A percentile compares a stretch with the other conserved stretches of the same genome.
Evolutionary conservation across 1,139 yeast genomes (phyloP).

Genomic region (Blastobotrys indianensis): DNA sequence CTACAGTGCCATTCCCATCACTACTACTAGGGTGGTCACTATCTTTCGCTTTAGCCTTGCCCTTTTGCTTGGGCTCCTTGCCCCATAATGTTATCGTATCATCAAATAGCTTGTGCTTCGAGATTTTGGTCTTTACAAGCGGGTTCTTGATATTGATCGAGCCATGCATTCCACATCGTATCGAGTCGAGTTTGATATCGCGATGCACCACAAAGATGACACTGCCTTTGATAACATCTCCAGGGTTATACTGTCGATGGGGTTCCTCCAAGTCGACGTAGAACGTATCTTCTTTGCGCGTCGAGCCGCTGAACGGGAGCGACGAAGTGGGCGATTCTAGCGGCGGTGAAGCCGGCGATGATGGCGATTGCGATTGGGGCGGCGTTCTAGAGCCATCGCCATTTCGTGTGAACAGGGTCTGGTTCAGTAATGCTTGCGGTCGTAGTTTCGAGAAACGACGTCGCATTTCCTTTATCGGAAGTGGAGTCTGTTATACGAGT

Average conservation of each 20-base stretch:
- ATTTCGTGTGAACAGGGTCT: not conserved
- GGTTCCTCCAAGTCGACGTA: slow-evolving; percentile 67
- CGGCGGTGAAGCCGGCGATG: no score
- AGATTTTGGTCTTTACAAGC: slow-evolving; percentile 31
- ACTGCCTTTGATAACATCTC: slow-evolving; percentile 51
- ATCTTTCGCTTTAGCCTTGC: not conserved
- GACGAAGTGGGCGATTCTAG: no score
- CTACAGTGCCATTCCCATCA: not conserved
- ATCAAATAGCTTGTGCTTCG: slow-evolving; percentile 46
- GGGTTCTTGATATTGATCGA: slow-evolving; percentile 39
- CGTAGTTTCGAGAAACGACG: slow-evolving; percentile 9
- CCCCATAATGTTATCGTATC: slow-evolving; percentile 70
- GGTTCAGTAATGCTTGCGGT: slow-evolving; percentile 4
- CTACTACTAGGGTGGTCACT: not conserved
- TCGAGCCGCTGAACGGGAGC: no score
- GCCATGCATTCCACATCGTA: slow-evolving; percentile 30
- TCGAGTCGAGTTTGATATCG: slow-evolving; percentile 23
- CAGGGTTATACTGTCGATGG: slow-evolving; percentile 61
- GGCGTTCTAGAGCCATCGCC: no score
- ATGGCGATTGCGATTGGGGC: no score
- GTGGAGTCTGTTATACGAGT: no score
- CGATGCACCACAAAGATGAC: slow-evolving; percentile 30
- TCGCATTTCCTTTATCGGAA: slow-evolving; percentile 7
- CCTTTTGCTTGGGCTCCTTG: slow-evolving; percentile 22
- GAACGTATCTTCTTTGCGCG: slow-evolving; percentile 42